These are phyloP conservation scores for Pleurotus djamor DNA, from an alignment of 768 basidiomycete species.

Conservation along the genomic window DNA sequence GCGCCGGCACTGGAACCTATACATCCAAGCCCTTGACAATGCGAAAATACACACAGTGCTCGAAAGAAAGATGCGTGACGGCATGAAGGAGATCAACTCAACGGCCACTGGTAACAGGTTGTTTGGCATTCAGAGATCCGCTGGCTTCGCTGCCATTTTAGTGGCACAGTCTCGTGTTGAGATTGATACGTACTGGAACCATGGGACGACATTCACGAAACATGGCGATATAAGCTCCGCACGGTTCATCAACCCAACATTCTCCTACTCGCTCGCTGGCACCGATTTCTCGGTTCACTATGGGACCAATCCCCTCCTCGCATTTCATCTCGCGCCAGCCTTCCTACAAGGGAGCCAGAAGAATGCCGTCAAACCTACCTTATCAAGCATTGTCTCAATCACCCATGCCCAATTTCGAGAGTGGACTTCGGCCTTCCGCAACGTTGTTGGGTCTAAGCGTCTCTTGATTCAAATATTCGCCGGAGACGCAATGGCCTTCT, in stretches of 20 bases:
- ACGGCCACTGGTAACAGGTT: too few species aligned
- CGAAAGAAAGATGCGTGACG: background rate
- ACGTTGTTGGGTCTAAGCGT: conserved; percentile 7
- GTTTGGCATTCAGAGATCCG: background rate
- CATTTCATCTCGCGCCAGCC: conserved; percentile 28
- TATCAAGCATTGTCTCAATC: conserved; percentile 14
- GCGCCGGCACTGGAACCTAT: conserved; percentile 26
- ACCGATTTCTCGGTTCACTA: conserved; percentile 30
- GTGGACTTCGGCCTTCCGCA: conserved; percentile 26
- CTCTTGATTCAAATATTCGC: conserved; percentile 22
- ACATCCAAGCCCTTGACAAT: conserved; percentile 10
- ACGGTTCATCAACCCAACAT: conserved; percentile 39
- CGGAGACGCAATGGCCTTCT: conserved; percentile 25
- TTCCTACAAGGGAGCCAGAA: conserved; percentile 11
- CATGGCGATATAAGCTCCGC: too few species aligned
- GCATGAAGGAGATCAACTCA: background rate
- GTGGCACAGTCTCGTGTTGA: background rate
- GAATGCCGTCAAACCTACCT: background rate
- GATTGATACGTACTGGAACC: too few species aligned
- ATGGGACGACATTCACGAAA: too few species aligned
- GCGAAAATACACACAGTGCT: background rate
- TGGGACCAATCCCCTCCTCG: conserved; percentile 24
- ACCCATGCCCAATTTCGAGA: conserved; percentile 19
- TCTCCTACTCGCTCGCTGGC: conserved; percentile 26
- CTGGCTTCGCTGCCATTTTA: background rate